Base-by-base conservation (phyloP, 2,329 filamentous ascomycete species). In the Diaporthe nobilis region DNA sequence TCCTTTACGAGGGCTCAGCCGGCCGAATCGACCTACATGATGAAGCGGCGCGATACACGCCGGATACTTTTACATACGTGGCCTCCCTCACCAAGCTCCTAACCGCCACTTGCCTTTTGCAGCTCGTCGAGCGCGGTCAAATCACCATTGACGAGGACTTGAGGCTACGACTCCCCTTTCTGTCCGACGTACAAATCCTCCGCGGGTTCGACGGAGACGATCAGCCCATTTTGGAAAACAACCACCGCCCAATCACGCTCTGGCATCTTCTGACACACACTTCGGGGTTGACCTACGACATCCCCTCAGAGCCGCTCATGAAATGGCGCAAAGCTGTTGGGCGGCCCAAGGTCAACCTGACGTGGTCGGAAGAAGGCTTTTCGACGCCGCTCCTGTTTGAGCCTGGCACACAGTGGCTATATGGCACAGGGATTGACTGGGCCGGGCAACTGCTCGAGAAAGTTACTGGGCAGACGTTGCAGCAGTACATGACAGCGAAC, bases 211-310 rank as follows among this genome's bases (percentile, higher is more conserved):
- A 77, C n/a, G n/a, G 2, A 3, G 34, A 83, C 82, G 83, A 83
- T 53, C 79, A 81, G 9, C 81, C 85, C 5, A 72, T 82, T 12
- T 78, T 82, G 7, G 79, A 80, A 13, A 75, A 79, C 12, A 81
- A 82, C 20, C 70, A 60, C 17, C 78, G 79, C 0, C 81, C 83
- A 20, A 85, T 90, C 71, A 88, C 86, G 5, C 80, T 89, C 7
- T 81, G 83, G n/a, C 84, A 86, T 53, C 82, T 90, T 2, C 82
- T 90, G 6, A 86, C 85, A 1, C 88, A 90, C 78, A 85, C 84
- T 39, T 83, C 85, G 0, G 88, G 88, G 1, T 77, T 82, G 0
- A 79, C 77, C 7, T 90, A 90, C 79, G 81, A 83, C 47, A 84
- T 85, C 63, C 63, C 84, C 25, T 61, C 82, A 51, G 61, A 61